phyloP scores from a whole-genome alignment of 208 protist genomes.

The Crithidia expoeki region DNA sequence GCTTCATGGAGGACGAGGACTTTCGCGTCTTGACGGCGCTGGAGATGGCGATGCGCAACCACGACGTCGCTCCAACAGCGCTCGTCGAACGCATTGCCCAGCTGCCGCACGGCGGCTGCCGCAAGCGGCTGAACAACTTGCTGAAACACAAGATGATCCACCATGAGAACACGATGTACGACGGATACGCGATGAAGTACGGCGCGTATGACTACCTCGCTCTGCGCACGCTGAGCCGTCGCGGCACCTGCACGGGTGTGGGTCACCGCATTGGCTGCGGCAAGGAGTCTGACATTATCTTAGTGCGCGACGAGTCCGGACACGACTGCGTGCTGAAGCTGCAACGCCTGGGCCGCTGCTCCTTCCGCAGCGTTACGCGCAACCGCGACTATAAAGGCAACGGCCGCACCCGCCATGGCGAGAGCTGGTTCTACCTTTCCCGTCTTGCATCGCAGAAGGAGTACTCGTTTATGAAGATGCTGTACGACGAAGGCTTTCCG shows the following conservation, averaged over 20 bases:
- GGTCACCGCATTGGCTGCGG: constrained; percentile 98
- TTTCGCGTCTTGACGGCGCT: constrained; percentile 92
- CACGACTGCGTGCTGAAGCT: constrained; percentile 93
- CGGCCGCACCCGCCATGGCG: constrained; percentile 77
- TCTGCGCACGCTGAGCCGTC: constrained; percentile 94
- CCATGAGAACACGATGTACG: constrained; percentile 95
- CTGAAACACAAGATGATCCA: constrained; percentile 95
- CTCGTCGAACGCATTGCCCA: constrained; percentile 96
- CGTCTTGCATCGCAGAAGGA: constrained; percentile 98
- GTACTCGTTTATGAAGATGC: constrained; percentile 98
- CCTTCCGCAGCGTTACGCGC: constrained; percentile 96
- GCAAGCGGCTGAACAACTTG: constrained; percentile 89
- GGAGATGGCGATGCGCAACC: constrained; percentile 99
- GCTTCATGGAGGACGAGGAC: constrained; percentile 91
- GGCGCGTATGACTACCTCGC: constrained; percentile 99
- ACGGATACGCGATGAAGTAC: constrained; percentile 98
- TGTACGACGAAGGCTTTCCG: constrained; percentile 96
- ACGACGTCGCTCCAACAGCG: constrained; percentile 96
- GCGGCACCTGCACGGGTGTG: constrained; percentile 89
- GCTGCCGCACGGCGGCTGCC: constrained; percentile 93
- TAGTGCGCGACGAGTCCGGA: constrained; percentile 85
- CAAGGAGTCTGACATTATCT: constrained; percentile 99
- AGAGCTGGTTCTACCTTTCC: constrained; percentile 99
- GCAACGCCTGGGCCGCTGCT: constrained; percentile 97
- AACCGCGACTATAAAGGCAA: constrained; percentile 97